Evolutionary conservation across 306 rosid genomes (phyloP), one percentile per base, ranked within the genome.

Genomic region (Sicyos edulis): DNA sequence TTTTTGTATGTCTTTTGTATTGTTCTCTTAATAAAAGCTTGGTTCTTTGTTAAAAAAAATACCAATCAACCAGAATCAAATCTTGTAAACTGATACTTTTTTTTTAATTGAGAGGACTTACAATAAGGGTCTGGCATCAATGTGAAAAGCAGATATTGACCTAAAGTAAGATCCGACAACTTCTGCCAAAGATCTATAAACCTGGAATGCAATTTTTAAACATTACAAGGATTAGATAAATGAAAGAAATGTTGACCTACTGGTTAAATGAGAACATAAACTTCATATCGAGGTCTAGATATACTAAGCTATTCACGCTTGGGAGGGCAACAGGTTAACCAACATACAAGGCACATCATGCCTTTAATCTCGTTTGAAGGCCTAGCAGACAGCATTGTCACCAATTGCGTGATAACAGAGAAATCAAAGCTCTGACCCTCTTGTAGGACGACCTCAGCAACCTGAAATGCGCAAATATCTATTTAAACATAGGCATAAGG

Each of bases 121-220:
- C 98, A 92, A 80, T 77, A 92, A 84, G 78, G 91, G 83, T 83
- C 90, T 83, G 80, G 85, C 84, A 82, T 85, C 82, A 50, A 83
- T 77, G 75, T 85, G 95, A 72, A 92, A 86, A 68, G 96, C 77
- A 73, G 88, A 88, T 70, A 92, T 84, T 86, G 86, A 90, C 87
- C 87, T 88, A 72, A 92, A 90, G 83, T 84, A 92, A 78, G 98
- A 90, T 69, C 98, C 96, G 82, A 92, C 79, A 74, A 86, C 92
- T 62, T 92, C 98, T 10, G 93, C 96, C 49, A 92, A 87, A 71
- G 96, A 86, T 85, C 96, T 86, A 85, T 85, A 88, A 64, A 92
- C 96, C 98, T 92, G 83, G 75, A 83, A 70, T 65, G 65, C 60
- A 71, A 74, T 56, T 51, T 56, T 50, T 55, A 77, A 57, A 70